Base-by-base conservation (phyloP, 1,284 basidiomycete genomes). In the Ustilago lituana region DNA sequence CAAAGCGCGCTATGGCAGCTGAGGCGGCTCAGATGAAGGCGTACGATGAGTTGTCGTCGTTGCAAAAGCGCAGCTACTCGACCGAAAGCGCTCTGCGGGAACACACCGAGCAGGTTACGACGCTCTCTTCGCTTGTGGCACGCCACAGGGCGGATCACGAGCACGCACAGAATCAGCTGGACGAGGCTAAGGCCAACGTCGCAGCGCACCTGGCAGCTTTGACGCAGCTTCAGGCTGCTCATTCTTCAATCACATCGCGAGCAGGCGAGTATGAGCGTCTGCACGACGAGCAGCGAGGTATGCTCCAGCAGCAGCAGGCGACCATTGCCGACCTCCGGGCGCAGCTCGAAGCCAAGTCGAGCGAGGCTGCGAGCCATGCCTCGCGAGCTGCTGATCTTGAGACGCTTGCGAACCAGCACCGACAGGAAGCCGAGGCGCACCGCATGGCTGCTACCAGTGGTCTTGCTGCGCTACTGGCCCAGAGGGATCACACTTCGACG, bases 191-290 rank as follows among this genome's bases (percentile, higher is more conserved):
- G 46, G 49, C 62, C 31, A 68, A 63, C 24, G 85, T 93, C 26
- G 92, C 93, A 47, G 89, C 93, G 73, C 93, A 97, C 82, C 84
- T 95, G 24, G 87, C 89, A 22, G 89, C 93, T 1, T 85, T 98
- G 51, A 91, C 93, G 47, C 92, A 96, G 83, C 88, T 92, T 5
- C 90, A 91, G 49, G 84, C 85, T 12, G 92, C 93, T 1, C 85
- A 98, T 47, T 85, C 88, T 38, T 87, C 91, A 0, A 88, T 93
- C 9, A 88, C 90, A 4, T 84, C 86, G 4, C 89, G 93, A n/a
- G 87, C 91, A 1, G 87, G 88, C 17, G 94, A 98, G 82, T 86
- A 94, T 35, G 91, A 96, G 77, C 80, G 85, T 8, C 86, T 91
- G 73, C 89, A 92, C 82, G 32, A 56, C 4, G 73, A 77, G 45